Evolutionary conservation across 2,329 filamentous ascomycete species (phyloP).

Genomic region (Dactylonectria estremocensis): DNA sequence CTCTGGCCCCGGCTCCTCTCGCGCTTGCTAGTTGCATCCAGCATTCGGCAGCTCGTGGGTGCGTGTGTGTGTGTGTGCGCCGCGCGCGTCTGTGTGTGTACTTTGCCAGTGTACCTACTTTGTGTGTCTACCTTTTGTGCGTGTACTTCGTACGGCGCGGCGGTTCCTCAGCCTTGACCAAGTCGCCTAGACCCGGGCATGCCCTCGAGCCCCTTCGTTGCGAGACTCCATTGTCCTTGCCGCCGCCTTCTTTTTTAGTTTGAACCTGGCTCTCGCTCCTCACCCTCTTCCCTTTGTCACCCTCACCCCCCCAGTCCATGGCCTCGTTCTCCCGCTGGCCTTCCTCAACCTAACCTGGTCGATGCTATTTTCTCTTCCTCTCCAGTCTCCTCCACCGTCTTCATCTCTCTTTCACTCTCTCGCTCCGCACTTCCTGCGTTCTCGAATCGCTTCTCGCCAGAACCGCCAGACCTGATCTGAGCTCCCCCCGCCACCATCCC

Average conservation of each 20-base stretch:
- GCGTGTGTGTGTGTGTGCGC: neutral
- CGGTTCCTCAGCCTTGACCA: constrained; percentile 33
- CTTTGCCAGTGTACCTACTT: neutral
- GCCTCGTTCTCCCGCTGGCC: constrained; percentile 40
- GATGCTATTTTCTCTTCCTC: constrained; percentile 29
- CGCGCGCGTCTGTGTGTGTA: neutral
- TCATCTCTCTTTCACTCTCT: constrained; percentile 16
- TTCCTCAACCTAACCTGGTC: constrained; percentile 25
- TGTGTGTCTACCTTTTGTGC: no score
- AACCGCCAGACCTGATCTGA: constrained; percentile 45
- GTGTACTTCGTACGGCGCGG: constrained; percentile 22
- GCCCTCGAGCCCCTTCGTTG: constrained; percentile 35
- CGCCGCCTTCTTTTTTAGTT: constrained; percentile 44
- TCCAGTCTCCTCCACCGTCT: constrained; percentile 19
- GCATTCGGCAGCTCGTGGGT: neutral
- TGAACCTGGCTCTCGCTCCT: constrained; percentile 41
- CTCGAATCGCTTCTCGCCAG: constrained; percentile 31
- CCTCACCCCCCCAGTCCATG: constrained; percentile 42
- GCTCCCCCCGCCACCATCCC: constrained; percentile 48
- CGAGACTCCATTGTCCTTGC: constrained; percentile 41
- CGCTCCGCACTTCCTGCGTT: constrained; percentile 12
- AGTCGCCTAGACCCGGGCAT: constrained; percentile 37
- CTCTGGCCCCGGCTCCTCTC: constrained; percentile 6
- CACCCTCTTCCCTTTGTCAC: constrained; percentile 32
- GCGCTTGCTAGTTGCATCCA: constrained; percentile 4